Evolutionary conservation across 331 rosid species (phyloP), one percentile per base, ranked within the genome.

Genomic region (Telfairia occidentalis): DNA sequence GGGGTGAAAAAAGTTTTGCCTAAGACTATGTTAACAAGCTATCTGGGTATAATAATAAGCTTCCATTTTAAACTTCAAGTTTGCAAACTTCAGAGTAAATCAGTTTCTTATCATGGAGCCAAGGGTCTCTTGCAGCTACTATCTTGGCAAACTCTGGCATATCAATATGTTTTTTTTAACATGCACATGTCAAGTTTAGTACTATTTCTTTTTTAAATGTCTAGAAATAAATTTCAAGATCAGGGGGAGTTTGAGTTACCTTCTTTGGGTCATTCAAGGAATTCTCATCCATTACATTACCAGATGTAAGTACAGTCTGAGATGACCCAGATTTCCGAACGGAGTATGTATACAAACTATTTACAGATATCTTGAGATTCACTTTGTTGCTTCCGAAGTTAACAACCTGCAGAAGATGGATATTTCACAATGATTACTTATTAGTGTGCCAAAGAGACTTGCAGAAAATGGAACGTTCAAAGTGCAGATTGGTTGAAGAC

Each of bases 261-360:
- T 94, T 94, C 6, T 58, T 84, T 67, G 96, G 97, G 38, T 77
- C 78, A 3, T 82, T 37, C 82, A 94, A 94, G 50, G 98, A 88
- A 77, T 94, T 94, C 78, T 94, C 98, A 57, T 94, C 97, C 90
- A 77, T 87, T 57, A 85, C 73, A 80, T 88, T 85, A 77, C 43
- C 38, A 63, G 98, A 88, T 1, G 96, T 88, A 48, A 94, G 90
- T 29, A 94, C 81, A 11, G 90, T 87, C 85, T 73, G 81, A 2
- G 76, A 80, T 40, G 92, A 84, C 38, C 92, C 92, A 15, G 90
- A 82, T 49, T 82, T 46, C 40, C 55, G 74, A 40, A 76, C 49
- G 70, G 84, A 66, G 71, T 86, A 86, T 13, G 79, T 80, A 74
- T 81, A 89, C 81, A 91, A 81, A 64, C 90, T 91, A 18, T 60